phyloP scores from a whole-genome alignment of 2,329 filamentous ascomycete species.

The Amauroascus niger region DNA sequence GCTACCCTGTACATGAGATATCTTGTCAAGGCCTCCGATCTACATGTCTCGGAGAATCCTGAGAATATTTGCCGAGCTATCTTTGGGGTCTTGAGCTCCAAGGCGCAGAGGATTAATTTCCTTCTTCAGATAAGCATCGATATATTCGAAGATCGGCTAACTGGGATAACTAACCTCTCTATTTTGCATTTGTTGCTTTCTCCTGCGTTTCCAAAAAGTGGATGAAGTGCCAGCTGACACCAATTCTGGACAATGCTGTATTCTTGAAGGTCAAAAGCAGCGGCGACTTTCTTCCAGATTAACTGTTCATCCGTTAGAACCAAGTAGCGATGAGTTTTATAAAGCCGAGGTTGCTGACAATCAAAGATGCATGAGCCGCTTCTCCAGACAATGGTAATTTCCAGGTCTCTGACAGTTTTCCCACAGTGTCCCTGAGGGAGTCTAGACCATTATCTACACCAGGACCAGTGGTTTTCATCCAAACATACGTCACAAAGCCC shows the following conservation, averaged over 20 bases:
- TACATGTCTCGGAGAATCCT: slow-evolving; percentile 49
- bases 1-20: slow-evolving; percentile 70
- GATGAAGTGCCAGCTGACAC: slow-evolving; percentile 61
- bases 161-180: slow-evolving; percentile 43
- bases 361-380: slow-evolving; percentile 45
- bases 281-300: slow-evolving; percentile 70
- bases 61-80: slow-evolving; percentile 48
- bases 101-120: slow-evolving; percentile 61
- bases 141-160: not conserved
- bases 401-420: slow-evolving; percentile 37
- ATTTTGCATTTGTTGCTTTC: slow-evolving; percentile 59
- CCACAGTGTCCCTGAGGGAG: slow-evolving; percentile 17
- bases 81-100: slow-evolving; percentile 49
- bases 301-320: slow-evolving; percentile 42
- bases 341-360: slow-evolving; percentile 25
- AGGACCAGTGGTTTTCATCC: slow-evolving; percentile 47
- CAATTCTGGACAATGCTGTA: slow-evolving; percentile 53
- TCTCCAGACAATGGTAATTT: slow-evolving; percentile 45
- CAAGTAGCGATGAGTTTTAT: not conserved
- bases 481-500: slow-evolving; percentile 56
- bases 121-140: slow-evolving; percentile 38
- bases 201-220: slow-evolving; percentile 56
- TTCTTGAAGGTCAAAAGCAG: slow-evolving; percentile 44
- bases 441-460: slow-evolving; percentile 29
- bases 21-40: slow-evolving; percentile 54